These are phyloP conservation scores for Diplocarpon mali DNA, from an alignment of 2,329 filamentous ascomycete genomes.

Conservation along the genomic window DNA sequence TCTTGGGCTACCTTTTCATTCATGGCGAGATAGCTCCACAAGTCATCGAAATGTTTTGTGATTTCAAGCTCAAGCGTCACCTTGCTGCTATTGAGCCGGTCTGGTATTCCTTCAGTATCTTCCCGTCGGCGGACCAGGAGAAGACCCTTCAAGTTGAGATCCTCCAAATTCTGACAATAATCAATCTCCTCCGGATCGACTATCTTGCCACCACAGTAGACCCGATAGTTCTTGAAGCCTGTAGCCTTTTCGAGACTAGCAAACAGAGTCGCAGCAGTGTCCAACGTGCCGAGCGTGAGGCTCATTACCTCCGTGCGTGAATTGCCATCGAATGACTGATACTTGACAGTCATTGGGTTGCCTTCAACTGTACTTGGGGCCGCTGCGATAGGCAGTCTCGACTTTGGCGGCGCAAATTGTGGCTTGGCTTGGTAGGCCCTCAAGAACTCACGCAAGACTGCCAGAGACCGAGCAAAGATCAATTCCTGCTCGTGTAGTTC, in stretches of 20 bases:
- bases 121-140: conserved; percentile 54
- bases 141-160: conserved; percentile 57
- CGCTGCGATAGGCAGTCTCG: conserved; percentile 39
- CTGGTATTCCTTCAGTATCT: conserved; percentile 32
- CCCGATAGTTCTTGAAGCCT: conserved; percentile 63
- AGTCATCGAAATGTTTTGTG: conserved; percentile 67
- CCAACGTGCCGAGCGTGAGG: conserved; percentile 56
- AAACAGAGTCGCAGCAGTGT: conserved; percentile 60
- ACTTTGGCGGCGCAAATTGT: conserved; percentile 47
- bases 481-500: conserved; percentile 45
- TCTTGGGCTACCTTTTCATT: conserved; percentile 58
- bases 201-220: conserved; percentile 59
- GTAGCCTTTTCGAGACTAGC: conserved; percentile 57
- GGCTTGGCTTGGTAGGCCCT: conserved; percentile 51
- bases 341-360: conserved; percentile 55
- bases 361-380: conserved; percentile 45
- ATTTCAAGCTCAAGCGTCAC: conserved; percentile 67
- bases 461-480: conserved; percentile 57
- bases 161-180: conserved; percentile 50
- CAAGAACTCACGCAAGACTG: conserved; percentile 57
- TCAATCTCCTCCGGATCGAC: conserved; percentile 50
- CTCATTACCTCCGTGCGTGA: conserved; percentile 47
- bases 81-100: conserved; percentile 38
- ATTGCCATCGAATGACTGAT: conserved; percentile 59
- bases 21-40: conserved; percentile 72